These are phyloP conservation scores for Moesziomyces antarcticus DNA, from an alignment of 1,284 basidiomycete genomes.

Conservation along the genomic window DNA sequence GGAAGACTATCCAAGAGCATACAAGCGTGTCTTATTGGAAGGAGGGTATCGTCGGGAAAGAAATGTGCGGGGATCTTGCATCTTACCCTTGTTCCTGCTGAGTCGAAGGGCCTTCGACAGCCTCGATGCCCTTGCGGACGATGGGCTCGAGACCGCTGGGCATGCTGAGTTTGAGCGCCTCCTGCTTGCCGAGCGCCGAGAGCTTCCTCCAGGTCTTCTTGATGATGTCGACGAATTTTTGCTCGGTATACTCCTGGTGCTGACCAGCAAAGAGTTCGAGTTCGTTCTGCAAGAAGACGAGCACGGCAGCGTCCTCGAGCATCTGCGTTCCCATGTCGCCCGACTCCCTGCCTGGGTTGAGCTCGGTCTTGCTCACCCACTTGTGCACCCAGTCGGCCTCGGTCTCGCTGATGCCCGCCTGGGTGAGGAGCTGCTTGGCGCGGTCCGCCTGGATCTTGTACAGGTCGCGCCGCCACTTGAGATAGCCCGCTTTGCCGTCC, in stretches of 20 bases:
- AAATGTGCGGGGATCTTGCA: not conserved
- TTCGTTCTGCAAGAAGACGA: slow-evolving; percentile 62
- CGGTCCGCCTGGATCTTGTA: slow-evolving; percentile 60
- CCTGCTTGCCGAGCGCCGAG: slow-evolving; percentile 50
- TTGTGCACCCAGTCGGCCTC: slow-evolving; percentile 50
- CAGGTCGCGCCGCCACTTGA: slow-evolving; percentile 62
- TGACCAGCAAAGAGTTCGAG: slow-evolving; percentile 52
- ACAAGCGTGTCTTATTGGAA: not conserved
- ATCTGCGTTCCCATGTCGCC: slow-evolving; percentile 56
- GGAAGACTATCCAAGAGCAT: slow-evolving; percentile 14
- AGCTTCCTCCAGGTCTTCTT: slow-evolving; percentile 65
- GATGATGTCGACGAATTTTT: slow-evolving; percentile 64
- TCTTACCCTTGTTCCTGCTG: slow-evolving; percentile 41
- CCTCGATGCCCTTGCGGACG: slow-evolving; percentile 45
- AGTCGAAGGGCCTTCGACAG: slow-evolving; percentile 19
- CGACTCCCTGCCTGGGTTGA: slow-evolving; percentile 48
- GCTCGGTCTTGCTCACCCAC: slow-evolving; percentile 64
- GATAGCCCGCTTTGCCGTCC: slow-evolving; percentile 64
- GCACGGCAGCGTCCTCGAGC: slow-evolving; percentile 64
- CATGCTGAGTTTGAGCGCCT: slow-evolving; percentile 63
- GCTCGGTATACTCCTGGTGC: slow-evolving; percentile 53
- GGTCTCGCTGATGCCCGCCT: slow-evolving; percentile 37
- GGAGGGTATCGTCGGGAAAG: not conserved
- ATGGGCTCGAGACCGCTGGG: slow-evolving; percentile 46
- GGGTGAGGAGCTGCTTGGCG: slow-evolving; percentile 47